phyloP scores from a whole-genome alignment of 257 asterid genomes.

The Anisodus acutangulus region DNA sequence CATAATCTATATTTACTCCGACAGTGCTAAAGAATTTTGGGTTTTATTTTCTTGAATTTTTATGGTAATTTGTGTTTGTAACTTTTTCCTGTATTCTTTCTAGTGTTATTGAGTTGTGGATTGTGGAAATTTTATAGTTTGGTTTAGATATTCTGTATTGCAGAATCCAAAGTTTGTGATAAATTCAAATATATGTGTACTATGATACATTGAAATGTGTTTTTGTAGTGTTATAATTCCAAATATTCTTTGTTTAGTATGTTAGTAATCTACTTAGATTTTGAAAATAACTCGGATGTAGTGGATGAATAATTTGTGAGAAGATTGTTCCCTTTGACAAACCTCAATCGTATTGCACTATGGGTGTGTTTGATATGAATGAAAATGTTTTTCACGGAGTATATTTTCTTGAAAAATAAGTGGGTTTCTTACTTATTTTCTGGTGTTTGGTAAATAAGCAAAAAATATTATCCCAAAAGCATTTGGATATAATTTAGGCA shows the following conservation, averaged over 20 bases:
- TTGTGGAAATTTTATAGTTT: constrained; percentile 4
- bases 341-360: neutral
- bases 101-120: neutral
- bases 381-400: too few species aligned
- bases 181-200: neutral
- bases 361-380: neutral
- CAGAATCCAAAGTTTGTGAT: neutral
- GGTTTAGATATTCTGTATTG: neutral
- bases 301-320: neutral
- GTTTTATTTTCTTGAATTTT: neutral
- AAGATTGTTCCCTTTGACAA: neutral
- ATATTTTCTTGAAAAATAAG: too few species aligned
- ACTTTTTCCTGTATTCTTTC: neutral
- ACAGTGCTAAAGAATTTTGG: neutral
- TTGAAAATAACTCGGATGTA: neutral
- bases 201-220: too few species aligned
- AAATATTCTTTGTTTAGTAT: neutral
- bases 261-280: neutral
- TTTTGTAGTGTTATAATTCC: neutral
- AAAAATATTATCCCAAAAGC: too few species aligned
- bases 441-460: too few species aligned
- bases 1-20: neutral
- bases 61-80: neutral
- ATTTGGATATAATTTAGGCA: too few species aligned
- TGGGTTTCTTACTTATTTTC: too few species aligned